Conservation (phyloP, 2,329 filamentous ascomycete species). For the Calonectria fujianensis region DNA sequence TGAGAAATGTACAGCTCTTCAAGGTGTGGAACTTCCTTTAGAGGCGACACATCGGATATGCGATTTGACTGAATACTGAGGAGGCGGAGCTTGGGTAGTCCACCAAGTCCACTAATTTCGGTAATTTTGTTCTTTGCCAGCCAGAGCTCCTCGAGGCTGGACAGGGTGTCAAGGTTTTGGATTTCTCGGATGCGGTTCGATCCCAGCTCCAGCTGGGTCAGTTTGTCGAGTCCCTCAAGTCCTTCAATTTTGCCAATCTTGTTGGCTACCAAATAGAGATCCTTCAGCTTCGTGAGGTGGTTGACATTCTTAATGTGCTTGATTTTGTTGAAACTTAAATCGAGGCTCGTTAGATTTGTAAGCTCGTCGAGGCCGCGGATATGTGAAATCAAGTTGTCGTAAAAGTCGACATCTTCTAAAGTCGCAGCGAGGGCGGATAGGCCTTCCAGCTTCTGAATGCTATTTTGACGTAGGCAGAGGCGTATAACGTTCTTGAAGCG, state of each 20-base stretch:
- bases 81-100: conserved; percentile 86
- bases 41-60: conserved; percentile 84
- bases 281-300: conserved; percentile 84
- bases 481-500: conserved; percentile 86
- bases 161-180: conserved; percentile 86
- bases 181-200: conserved; percentile 95
- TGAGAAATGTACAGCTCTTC: conserved; percentile 98
- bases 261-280: conserved; percentile 96
- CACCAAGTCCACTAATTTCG: conserved; percentile 84
- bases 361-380: conserved; percentile 89
- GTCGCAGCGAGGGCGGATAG: conserved; percentile 79
- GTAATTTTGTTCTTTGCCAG: conserved; percentile 98
- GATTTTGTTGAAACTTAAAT: conserved; percentile 99
- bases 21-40: conserved; percentile 83
- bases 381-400: conserved; percentile 95
- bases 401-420: conserved; percentile 91
- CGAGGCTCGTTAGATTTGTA: conserved; percentile 84
- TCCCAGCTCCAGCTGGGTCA: conserved; percentile 91
- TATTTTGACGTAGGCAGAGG: conserved; percentile 94
- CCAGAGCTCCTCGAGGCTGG: conserved; percentile 91
- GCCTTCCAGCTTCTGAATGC: conserved; percentile 86
- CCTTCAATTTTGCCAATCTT: conserved; percentile 93
- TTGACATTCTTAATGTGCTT: conserved; percentile 95
- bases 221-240: conserved; percentile 82
- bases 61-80: conserved; percentile 97